Base-by-base conservation (phyloP, 2,329 filamentous ascomycete genomes). In the Lachnellula arida region DNA sequence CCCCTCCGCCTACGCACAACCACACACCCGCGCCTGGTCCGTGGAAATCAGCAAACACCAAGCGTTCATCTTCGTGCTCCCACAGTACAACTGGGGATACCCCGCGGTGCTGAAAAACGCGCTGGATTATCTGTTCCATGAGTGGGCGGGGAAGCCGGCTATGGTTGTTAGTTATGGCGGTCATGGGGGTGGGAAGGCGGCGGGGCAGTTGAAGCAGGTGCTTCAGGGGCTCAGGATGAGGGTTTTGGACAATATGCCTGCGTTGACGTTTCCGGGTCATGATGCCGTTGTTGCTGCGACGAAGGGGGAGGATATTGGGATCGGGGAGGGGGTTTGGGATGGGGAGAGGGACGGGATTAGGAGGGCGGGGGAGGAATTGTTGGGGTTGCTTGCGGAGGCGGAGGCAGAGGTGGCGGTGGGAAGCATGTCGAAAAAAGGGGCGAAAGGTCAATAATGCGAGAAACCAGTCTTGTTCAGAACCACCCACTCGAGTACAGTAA, bases 31-130 rank as follows among this genome's bases (percentile, higher is more conserved):
- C 5, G 63, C 59, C 22, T 77, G 75, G 75, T 72, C 70, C 0
- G 43, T 55, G 0, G 62, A 70, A 19, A 71, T 77, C 44, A 53
- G 58, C 0, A 57, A 63, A 8, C 68, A 71, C 55, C 64, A 68
- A 12, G 74, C 63, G 0, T 76, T 74, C 48, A 71, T 77, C 51
- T 75, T 77, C 53, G 63, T 76, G 5, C 70, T 70, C 2, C 73
- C 74, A 2, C 73, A 73, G 57, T 78, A 78, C 58, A 78, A 79
- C 64, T 76, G 71, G 70, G 71, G 73, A 2, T 71, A 74, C 23
- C 74, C 76, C 0, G 75, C 73, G 0, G 70, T 68, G 17, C 50
- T 78, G 12, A 79, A 79, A 65, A 78, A 76, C 54, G 75, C 76
- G 2, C 70, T 79, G 12, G 76, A 79, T 56, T 77, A 76, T 59